A percentile compares a stretch with the other conserved stretches of the same genome.
Evolutionary conservation across 2,329 filamentous ascomycete genomes (phyloP).

Genomic region (Xylariaceae sp.): DNA sequence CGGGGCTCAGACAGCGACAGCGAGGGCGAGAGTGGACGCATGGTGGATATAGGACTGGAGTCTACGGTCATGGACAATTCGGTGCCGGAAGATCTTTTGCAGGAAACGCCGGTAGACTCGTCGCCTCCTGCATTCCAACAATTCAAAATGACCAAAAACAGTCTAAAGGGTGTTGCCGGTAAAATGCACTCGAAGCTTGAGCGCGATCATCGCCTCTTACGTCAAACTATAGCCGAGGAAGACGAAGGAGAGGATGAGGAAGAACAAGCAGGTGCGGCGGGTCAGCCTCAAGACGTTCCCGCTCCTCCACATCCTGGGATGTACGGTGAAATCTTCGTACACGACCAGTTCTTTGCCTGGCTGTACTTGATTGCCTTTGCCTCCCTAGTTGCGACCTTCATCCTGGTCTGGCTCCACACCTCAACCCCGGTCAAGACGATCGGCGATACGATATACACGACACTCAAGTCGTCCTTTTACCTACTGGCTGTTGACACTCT

Average conservation of each 20-base stretch:
- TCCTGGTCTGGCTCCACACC: conserved; percentile 87
- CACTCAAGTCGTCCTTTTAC: conserved; percentile 78
- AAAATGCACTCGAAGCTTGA: conserved; percentile 42
- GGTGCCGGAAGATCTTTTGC: conserved; percentile 55
- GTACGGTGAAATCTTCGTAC: conserved; percentile 65
- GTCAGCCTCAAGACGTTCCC: conserved; percentile 26
- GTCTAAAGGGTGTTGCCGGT: conserved; percentile 35
- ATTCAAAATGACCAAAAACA: conserved; percentile 42
- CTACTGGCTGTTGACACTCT: conserved; percentile 87
- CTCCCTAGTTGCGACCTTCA: conserved; percentile 79
- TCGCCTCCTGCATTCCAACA: conserved; percentile 59
- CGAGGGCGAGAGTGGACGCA: conserved; percentile 49
- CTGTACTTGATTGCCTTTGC: conserved; percentile 81
- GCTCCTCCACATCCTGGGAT: conserved; percentile 51
- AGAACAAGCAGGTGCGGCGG: conserved; percentile 16
- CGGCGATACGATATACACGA: conserved; percentile 92
- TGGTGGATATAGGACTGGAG: conserved; percentile 85
- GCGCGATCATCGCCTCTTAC: conserved; percentile 43
- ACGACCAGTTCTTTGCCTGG: conserved; percentile 89
- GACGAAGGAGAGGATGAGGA: conserved; percentile 34
- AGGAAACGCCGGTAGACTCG: conserved; percentile 47
- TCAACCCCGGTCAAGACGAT: conserved; percentile 64
- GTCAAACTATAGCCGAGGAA: conserved; percentile 37
- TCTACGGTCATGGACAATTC: conserved; percentile 56
- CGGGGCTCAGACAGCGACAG: conserved; percentile 32